Conservation (phyloP, 1,284 basidiomycete species). For the Schizophyllum commune region DNA sequence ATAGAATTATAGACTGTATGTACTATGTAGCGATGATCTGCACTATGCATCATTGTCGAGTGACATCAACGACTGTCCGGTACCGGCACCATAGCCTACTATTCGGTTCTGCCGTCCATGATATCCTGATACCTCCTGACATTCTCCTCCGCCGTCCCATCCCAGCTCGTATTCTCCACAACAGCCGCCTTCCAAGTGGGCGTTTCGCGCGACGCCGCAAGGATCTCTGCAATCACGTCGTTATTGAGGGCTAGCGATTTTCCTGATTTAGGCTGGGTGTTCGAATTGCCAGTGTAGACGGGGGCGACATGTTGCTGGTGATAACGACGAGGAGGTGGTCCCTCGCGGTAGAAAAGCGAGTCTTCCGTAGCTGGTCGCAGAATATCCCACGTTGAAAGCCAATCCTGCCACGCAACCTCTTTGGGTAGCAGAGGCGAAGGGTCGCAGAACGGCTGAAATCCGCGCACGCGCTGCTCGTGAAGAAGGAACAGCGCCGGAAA, state of each 20-base stretch:
- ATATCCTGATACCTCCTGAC: background rate
- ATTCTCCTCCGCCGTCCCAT: conserved; percentile 2
- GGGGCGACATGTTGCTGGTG: background rate
- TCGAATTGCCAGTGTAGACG: no score
- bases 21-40: no score
- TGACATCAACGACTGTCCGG: no score
- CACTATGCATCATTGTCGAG: no score
- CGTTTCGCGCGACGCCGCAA: conserved; percentile 6
- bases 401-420: conserved; percentile 10
- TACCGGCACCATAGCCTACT: no score
- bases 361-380: background rate
- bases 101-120: no score
- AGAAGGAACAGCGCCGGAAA: conserved; percentile 22
- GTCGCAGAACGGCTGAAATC: conserved; percentile 19
- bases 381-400: conserved; percentile 6
- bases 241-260: background rate
- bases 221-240: conserved; percentile 8
- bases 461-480: conserved; percentile 23
- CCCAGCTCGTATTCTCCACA: conserved; percentile 12
- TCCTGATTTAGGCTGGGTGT: no score
- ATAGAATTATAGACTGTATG: no score
- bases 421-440: conserved; percentile 5
- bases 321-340: background rate
- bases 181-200: conserved; percentile 11
- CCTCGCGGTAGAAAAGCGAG: background rate